phyloP scores from a whole-genome alignment of 768 basidiomycete genomes.

The Boletellus ananas region DNA sequence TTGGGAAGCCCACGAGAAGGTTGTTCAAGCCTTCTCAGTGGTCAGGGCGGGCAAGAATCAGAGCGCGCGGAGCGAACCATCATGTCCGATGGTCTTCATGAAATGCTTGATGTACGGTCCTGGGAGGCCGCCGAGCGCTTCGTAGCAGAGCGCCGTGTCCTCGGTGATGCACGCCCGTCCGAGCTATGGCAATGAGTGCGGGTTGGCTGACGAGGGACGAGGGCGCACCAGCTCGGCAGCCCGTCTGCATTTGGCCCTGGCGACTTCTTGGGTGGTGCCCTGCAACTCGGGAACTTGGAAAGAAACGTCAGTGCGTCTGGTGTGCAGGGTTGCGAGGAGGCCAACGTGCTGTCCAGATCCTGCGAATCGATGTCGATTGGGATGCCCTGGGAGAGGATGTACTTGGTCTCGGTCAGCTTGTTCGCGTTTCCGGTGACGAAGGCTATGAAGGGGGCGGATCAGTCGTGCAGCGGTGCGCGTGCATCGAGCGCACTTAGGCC shows the following conservation, averaged over 20 bases:
- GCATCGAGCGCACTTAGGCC: constrained; percentile 21
- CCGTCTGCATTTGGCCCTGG: constrained; percentile 76
- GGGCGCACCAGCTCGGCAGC: constrained; percentile 74
- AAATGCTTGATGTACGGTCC: constrained; percentile 98
- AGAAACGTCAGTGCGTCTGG: not conserved
- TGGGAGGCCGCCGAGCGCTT: constrained; percentile 85
- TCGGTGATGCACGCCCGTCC: constrained; percentile 70
- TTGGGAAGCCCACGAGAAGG: constrained; percentile 72
- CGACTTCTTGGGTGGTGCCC: constrained; percentile 88
- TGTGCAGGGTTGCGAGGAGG: not conserved
- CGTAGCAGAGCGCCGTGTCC: constrained; percentile 92
- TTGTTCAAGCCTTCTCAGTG: constrained; percentile 63
- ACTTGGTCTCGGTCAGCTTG: constrained; percentile 85
- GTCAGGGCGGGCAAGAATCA: not conserved
- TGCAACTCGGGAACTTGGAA: constrained; percentile 86
- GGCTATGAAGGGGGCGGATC: constrained; percentile 41
- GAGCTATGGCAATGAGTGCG: constrained; percentile 29
- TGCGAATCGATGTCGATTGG: constrained; percentile 75
- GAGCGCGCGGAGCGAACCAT: constrained; percentile 45
- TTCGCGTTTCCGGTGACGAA: constrained; percentile 95
- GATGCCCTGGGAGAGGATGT: constrained; percentile 65
- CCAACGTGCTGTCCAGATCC: constrained; percentile 70
- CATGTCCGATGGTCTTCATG: constrained; percentile 75
- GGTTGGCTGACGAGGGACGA: not conserved
- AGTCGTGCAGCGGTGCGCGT: not conserved